Base-by-base conservation (phyloP, 1,284 basidiomycete species). In the Apiotrichum laibachii region DNA sequence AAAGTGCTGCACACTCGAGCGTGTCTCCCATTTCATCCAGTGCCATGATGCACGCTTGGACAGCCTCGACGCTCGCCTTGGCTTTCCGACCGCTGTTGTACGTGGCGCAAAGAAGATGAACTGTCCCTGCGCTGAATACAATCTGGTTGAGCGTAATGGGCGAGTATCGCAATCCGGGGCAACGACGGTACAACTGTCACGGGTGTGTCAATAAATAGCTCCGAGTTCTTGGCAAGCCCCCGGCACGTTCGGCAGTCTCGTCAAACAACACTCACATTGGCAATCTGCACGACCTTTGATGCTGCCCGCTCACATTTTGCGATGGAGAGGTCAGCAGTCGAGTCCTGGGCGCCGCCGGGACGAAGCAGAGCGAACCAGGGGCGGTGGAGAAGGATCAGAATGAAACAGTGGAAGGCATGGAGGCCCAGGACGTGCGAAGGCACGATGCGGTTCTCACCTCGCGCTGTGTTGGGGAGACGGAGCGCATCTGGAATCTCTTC, bases 91-190 rank as follows among this genome's bases (percentile, higher is more conserved):
- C 57, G 34, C 53, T 50, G 35, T 48, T 56, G 54, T 59, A 54
- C 46, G 66, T 63, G 11, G 68, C 71, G 21, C 56, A 53, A 21
- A 74, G 66, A 15, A 74, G 62, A 46, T 65, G 62, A 34, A 74
- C 66, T 0, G 72, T 71, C 0, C 70, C 72, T 1, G 70, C 67
- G 7, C 62, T 63, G 55, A 72, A 74, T 18, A 63, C 60, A 22
- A 72, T 64, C 45, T 75, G 68, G 26, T 60, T 63, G 3, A 68
- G 52, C 34, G 69, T 65, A 40, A 71, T 66, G 9, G 68, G 68
- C 18, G 62, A 66, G 59, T 65, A 69, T 15, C 68, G 67, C n/a
- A 75, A 54, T 1, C 71, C 72, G 2, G 70, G 69, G 11, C 58
- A 64, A 15, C 51, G 53, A 33, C 66, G 58, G 55, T 62, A 68